Conservation (phyloP, 139 green algal species). For the Chlamydomonas applanata region DNA sequence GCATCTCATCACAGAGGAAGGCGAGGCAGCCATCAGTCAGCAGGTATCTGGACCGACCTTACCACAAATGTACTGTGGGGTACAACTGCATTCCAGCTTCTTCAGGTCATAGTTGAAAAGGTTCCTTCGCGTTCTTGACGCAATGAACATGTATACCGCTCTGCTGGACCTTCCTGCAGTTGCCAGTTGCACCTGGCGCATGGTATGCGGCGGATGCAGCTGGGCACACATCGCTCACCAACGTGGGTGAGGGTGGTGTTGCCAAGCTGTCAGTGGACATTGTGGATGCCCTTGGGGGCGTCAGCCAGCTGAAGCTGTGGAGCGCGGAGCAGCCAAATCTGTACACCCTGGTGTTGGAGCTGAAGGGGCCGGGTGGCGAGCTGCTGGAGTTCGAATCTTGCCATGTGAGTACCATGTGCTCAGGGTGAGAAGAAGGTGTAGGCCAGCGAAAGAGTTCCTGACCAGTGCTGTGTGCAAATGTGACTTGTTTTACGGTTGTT, state of each 20-base stretch:
- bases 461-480: no score
- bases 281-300: slow-evolving; percentile 6
- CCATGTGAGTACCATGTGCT: slow-evolving; percentile 54
- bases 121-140: no score
- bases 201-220: slow-evolving; percentile 6
- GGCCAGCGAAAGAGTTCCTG: no score
- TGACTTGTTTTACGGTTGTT: no score
- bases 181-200: not conserved
- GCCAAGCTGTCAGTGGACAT: slow-evolving; percentile 10
- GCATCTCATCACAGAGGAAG: no score
- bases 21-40: no score
- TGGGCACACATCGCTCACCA: not conserved
- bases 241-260: not conserved
- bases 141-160: not conserved
- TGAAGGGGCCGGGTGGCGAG: slow-evolving; percentile 25
- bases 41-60: no score
- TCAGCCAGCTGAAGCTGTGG: slow-evolving; percentile 59
- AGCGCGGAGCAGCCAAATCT: slow-evolving; percentile 78
- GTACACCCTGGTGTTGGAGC: slow-evolving; percentile 79
- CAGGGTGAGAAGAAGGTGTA: no score
- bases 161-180: not conserved
- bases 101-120: no score
- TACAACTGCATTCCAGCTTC: not conserved
- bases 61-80: no score
- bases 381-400: slow-evolving; percentile 76